A percentile compares a stretch with the other conserved stretches of the same genome.
Conservation (phyloP, 192 early-diverging fungal species). For the Haplosporangium gracile region DNA sequence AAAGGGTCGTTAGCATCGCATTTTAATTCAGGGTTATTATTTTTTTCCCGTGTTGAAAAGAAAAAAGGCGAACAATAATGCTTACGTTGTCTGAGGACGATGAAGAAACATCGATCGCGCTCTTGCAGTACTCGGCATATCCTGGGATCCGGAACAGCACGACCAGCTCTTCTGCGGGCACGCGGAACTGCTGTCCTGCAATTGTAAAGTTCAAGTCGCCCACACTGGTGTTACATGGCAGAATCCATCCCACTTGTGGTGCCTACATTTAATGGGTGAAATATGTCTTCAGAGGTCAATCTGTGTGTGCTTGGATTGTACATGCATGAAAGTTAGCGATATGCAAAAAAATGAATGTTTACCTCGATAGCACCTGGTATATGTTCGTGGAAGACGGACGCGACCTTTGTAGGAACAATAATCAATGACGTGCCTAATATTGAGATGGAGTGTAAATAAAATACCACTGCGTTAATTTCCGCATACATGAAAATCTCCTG, state of each 20-base stretch:
- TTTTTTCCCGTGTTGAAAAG: no score
- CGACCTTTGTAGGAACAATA: conserved; percentile 35
- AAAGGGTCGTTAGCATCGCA: not conserved
- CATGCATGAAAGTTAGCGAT: not conserved
- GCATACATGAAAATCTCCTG: not conserved
- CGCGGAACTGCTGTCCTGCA: conserved; percentile 37
- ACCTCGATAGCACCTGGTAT: conserved; percentile 51
- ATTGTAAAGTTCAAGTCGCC: conserved; percentile 55
- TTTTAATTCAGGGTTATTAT: not conserved
- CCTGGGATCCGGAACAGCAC: conserved; percentile 50
- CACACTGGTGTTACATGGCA: conserved; percentile 49
- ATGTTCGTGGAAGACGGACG: conserved; percentile 28
- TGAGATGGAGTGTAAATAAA: not conserved
- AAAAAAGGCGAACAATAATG: not conserved
- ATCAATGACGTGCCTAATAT: conserved; percentile 40
- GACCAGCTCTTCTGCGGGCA: conserved; percentile 44
- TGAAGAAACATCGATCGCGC: conserved; percentile 35
- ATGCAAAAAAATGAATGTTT: not conserved
- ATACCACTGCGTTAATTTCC: not conserved
- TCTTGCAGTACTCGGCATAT: conserved; percentile 55
- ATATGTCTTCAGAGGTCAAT: not conserved
- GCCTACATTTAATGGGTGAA: not conserved
- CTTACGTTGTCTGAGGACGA: conserved; percentile 28
- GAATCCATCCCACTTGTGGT: conserved; percentile 49
- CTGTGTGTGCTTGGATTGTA: not conserved